Conservation (phyloP, 495 filamentous ascomycete genomes). For the Aspergillus hancockii region DNA sequence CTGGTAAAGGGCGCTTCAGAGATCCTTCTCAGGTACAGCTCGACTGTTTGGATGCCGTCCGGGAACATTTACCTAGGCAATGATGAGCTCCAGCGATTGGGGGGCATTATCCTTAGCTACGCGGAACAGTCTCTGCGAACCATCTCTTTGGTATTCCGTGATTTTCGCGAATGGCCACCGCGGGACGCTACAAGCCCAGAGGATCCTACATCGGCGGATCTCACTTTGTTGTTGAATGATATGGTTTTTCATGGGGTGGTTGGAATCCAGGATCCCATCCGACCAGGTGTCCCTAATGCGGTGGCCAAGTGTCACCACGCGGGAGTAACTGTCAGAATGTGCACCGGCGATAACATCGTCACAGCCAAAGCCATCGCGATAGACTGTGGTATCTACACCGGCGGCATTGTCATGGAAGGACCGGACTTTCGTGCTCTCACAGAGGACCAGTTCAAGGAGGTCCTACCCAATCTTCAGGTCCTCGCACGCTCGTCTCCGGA, state of each 20-base stretch:
- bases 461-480: slow-evolving; percentile 62
- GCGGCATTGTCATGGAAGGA: slow-evolving; percentile 62
- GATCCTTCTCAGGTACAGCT: slow-evolving; percentile 67
- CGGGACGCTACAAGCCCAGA: slow-evolving; percentile 49
- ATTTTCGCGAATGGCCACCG: slow-evolving; percentile 76
- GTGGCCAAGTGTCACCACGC: slow-evolving; percentile 66
- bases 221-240: slow-evolving; percentile 52
- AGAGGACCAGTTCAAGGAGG: slow-evolving; percentile 58
- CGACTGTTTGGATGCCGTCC: slow-evolving; percentile 60
- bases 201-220: slow-evolving; percentile 24
- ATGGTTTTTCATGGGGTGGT: slow-evolving; percentile 68
- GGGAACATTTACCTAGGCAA: slow-evolving; percentile 49
- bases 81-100: slow-evolving; percentile 37
- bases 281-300: slow-evolving; percentile 65
- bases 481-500: slow-evolving; percentile 66
- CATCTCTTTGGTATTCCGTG: slow-evolving; percentile 73
- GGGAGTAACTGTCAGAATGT: slow-evolving; percentile 78
- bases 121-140: slow-evolving; percentile 75
- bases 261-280: slow-evolving; percentile 75
- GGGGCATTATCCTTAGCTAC: slow-evolving; percentile 65
- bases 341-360: slow-evolving; percentile 75
- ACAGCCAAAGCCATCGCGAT: slow-evolving; percentile 74
- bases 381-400: slow-evolving; percentile 49
- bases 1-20: slow-evolving; percentile 78
- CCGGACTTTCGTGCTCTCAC: slow-evolving; percentile 63